These are phyloP conservation scores for Petunia secreta DNA, from an alignment of 257 asterid species.

Conservation along the genomic window DNA sequence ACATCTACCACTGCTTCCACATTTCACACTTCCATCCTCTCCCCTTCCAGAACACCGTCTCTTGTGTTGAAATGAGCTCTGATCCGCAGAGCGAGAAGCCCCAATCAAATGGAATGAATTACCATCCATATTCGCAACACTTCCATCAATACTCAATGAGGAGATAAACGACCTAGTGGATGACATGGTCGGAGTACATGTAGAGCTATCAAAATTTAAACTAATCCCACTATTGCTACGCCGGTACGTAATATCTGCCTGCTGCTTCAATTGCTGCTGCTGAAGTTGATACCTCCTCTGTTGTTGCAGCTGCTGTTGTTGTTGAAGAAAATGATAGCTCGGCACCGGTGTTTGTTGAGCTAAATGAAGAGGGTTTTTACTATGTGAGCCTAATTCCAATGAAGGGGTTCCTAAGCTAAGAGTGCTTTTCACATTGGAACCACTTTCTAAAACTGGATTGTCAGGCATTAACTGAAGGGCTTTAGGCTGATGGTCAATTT, in stretches of 20 bases:
- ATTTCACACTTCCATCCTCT: constrained; percentile 86
- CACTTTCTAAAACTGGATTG: constrained; percentile 41
- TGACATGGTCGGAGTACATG: constrained; percentile 86
- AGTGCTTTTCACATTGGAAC: constrained; percentile 42
- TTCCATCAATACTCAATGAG: constrained; percentile 83
- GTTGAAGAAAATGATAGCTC: constrained; percentile 54
- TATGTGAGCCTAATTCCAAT: constrained; percentile 56
- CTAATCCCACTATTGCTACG: constrained; percentile 77
- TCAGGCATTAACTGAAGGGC: constrained; percentile 52
- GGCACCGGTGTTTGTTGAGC: constrained; percentile 44
- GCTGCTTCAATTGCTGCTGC: constrained; percentile 69
- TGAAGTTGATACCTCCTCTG: constrained; percentile 54
- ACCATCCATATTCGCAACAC: constrained; percentile 74
- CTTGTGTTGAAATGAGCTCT: constrained; percentile 66
- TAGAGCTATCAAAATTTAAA: constrained; percentile 77
- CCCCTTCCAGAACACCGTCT: constrained; percentile 77
- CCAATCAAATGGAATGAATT: constrained; percentile 69
- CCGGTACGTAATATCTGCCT: constrained; percentile 56
- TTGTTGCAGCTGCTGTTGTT: constrained; percentile 41
- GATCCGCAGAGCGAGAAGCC: constrained; percentile 76
- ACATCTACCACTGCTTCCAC: constrained; percentile 83
- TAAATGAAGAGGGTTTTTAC: constrained; percentile 46
- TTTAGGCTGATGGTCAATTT: constrained; percentile 49
- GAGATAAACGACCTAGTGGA: constrained; percentile 83
- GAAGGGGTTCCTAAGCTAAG: constrained; percentile 56